A percentile compares a stretch with the other conserved stretches of the same genome.
phyloP scores from a whole-genome alignment of 768 basidiomycete genomes.

The Rhodotorula toruloides region DNA sequence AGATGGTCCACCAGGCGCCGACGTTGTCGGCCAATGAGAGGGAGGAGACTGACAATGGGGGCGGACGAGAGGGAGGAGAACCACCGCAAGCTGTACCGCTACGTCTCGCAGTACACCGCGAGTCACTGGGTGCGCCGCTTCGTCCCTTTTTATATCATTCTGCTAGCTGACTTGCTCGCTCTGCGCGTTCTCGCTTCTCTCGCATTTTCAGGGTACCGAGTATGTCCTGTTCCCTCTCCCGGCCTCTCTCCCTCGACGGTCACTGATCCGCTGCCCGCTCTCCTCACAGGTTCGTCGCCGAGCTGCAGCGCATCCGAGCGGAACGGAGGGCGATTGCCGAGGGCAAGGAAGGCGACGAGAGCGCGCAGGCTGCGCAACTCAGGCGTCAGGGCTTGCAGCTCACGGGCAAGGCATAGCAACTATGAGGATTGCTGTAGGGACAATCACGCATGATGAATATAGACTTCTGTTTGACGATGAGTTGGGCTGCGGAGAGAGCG shows the following conservation, averaged over 20 bases:
- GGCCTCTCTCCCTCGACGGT: neutral
- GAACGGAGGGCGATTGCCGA: conserved; percentile 32
- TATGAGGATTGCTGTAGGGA: no score
- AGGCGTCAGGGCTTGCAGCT: conserved; percentile 15
- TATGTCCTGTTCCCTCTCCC: no score
- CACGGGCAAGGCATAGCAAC: conserved; percentile 30
- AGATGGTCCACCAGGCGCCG: conserved; percentile 93
- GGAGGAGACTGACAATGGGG: conserved; percentile 64
- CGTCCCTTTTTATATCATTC: neutral
- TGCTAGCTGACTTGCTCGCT: no score
- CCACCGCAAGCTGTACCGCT: conserved; percentile 88
- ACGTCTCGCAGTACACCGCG: conserved; percentile 89
- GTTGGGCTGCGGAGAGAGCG: no score
- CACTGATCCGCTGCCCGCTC: conserved; percentile 3
- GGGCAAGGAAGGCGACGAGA: neutral
- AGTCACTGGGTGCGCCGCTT: conserved; percentile 62
- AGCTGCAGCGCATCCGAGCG: conserved; percentile 17
- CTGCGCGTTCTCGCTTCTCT: neutral
- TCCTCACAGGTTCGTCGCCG: conserved; percentile 37
- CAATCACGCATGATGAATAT: no score
- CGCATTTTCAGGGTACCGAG: conserved; percentile 6
- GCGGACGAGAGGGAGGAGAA: conserved; percentile 77
- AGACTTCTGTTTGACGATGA: no score
- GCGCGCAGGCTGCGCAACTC: conserved; percentile 18
- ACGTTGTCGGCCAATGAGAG: no score